These are phyloP conservation scores for Clonostachys solani DNA, from an alignment of 2,329 filamentous ascomycete genomes.

Conservation along the genomic window DNA sequence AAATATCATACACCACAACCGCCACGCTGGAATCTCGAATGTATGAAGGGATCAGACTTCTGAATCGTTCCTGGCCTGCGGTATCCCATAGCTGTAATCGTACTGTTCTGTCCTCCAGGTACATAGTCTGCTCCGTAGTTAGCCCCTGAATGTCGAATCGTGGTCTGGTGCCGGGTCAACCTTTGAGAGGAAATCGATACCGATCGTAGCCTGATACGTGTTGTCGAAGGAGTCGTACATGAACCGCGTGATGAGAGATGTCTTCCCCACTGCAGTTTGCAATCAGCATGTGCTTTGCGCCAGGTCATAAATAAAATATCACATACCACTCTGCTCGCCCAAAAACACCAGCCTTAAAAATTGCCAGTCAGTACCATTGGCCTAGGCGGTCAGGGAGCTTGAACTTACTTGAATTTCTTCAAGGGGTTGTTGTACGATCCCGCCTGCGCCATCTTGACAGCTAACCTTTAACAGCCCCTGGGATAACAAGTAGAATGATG, in stretches of 20 bases:
- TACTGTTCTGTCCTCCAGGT: slow-evolving; percentile 96
- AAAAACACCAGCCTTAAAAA: slow-evolving; percentile 80
- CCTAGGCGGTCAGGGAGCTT: neutral
- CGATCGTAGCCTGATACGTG: slow-evolving; percentile 98
- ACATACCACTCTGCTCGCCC: slow-evolving; percentile 94
- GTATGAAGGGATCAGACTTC: slow-evolving; percentile 95
- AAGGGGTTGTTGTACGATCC: slow-evolving; percentile 96
- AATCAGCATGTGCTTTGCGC: neutral
- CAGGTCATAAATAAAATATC: neutral
- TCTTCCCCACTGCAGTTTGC: slow-evolving; percentile 77
- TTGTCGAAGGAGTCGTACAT: slow-evolving; percentile 99
- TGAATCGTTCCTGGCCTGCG: slow-evolving; percentile 94
- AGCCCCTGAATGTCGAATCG: neutral
- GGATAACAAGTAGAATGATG: neutral
- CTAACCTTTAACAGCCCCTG: slow-evolving; percentile 3
- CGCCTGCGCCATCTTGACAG: slow-evolving; percentile 70
- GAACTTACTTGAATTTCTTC: slow-evolving; percentile 96
- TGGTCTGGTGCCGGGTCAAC: slow-evolving; percentile 35
- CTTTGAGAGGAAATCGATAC: slow-evolving; percentile 99
- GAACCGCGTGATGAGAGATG: slow-evolving; percentile 96
- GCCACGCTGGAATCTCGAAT: slow-evolving; percentile 97
- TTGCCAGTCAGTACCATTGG: slow-evolving; percentile 1
- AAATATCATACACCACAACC: slow-evolving; percentile 98
- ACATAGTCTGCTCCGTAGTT: slow-evolving; percentile 70
- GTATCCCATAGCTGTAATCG: slow-evolving; percentile 98